These are phyloP conservation scores for Metschnikowia amazonensis DNA, from an alignment of 805 yeast species.

Conservation along the genomic window DNA sequence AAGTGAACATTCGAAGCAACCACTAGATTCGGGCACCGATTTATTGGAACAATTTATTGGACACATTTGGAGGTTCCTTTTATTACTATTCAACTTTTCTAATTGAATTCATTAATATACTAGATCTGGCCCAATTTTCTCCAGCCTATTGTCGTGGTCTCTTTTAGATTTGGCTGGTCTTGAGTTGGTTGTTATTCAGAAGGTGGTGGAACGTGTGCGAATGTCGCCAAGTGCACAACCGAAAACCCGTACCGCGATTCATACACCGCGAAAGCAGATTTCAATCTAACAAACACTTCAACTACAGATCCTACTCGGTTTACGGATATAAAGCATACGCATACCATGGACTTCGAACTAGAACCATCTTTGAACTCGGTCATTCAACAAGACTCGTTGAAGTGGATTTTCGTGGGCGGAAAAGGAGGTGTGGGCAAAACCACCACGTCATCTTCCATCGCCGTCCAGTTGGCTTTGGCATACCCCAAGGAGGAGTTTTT, in stretches of 20 bases:
- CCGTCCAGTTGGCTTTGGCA: constrained; percentile 84
- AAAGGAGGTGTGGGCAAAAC: constrained; percentile 99
- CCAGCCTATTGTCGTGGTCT: too few relatives aligned
- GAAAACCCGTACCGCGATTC: neutral
- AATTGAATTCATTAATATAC: too few relatives aligned
- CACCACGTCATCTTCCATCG: constrained; percentile 92
- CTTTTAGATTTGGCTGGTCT: neutral
- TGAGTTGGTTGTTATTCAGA: neutral
- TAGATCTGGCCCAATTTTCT: neutral
- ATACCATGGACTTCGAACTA: constrained; percentile 51
- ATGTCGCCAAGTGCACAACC: constrained; percentile 3
- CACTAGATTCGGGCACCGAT: too few relatives aligned
- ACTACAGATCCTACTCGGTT: neutral
- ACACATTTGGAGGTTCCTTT: too few relatives aligned
- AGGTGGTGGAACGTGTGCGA: constrained; percentile 5
- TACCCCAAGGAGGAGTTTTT: constrained; percentile 80
- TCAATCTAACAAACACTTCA: neutral
- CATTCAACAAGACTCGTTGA: constrained; percentile 60
- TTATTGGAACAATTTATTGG: too few relatives aligned
- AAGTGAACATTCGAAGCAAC: neutral
- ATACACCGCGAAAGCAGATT: constrained; percentile 1
- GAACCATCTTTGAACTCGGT: constrained; percentile 72
- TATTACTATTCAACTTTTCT: too few relatives aligned
- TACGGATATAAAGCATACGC: neutral
- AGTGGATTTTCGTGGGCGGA: constrained; percentile 99